Evolutionary conservation across 345 rosid species (phyloP).

Genomic region (Eucalyptus marginata): DNA sequence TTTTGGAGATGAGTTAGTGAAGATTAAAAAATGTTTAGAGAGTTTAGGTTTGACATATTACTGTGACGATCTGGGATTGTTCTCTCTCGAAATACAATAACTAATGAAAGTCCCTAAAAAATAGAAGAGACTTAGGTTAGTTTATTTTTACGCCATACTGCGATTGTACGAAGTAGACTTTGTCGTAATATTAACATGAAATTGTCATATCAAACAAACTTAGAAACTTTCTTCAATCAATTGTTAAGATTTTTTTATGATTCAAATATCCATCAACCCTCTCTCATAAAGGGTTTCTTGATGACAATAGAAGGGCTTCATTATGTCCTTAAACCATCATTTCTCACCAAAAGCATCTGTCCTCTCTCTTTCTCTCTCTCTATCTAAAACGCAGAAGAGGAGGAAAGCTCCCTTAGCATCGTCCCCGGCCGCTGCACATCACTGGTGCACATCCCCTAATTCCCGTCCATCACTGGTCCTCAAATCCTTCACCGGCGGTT

Average conservation of each 20-base stretch:
- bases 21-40: not conserved
- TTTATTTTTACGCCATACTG: no score
- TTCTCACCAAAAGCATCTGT: no score
- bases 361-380: no score
- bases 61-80: not conserved
- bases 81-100: not conserved
- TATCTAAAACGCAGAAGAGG: no score
- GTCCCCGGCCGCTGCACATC: no score
- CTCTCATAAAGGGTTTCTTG: not conserved
- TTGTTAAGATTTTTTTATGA: no score
- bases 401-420: no score
- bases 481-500: no score
- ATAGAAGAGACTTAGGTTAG: not conserved
- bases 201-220: not conserved
- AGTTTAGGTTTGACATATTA: not conserved
- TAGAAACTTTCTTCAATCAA: not conserved
- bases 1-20: no score
- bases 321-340: not conserved
- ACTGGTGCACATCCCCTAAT: not conserved
- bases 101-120: not conserved
- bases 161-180: not conserved
- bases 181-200: not conserved
- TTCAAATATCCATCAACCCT: not conserved
- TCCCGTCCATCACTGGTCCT: not conserved
- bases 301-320: not conserved